A percentile compares a stretch with the other conserved stretches of the same genome.
These are phyloP conservation scores for Pythium rhizo-oryzae DNA, from an alignment of 352 stramenopile species.

Conservation along the genomic window DNA sequence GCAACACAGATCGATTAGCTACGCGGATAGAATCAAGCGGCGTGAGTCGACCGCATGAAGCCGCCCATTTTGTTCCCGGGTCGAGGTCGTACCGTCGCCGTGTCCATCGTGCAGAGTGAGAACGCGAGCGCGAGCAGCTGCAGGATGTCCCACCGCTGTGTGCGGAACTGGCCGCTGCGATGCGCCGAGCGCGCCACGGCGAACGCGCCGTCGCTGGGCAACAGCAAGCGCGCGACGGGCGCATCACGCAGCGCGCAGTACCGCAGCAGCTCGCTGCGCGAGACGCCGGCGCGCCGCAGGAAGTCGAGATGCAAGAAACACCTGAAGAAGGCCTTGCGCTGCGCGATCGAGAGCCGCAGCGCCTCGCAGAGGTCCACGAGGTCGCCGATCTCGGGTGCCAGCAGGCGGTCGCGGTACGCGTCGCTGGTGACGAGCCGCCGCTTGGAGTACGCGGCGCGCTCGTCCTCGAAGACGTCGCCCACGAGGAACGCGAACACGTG, in stretches of 20 bases:
- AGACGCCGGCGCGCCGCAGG: conserved; percentile 53
- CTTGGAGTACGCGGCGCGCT: conserved; percentile 48
- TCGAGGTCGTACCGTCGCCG: conserved; percentile 30
- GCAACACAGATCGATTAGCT: conserved; percentile 5
- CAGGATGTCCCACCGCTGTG: conserved; percentile 58
- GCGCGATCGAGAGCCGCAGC: conserved; percentile 46
- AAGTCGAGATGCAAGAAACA: conserved; percentile 68
- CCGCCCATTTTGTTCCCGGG: too few relatives aligned
- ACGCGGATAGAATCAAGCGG: background rate
- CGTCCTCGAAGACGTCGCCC: conserved; percentile 50
- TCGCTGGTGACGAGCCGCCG: conserved; percentile 55
- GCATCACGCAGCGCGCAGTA: conserved; percentile 54
- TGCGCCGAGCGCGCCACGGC: conserved; percentile 35
- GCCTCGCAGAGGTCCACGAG: conserved; percentile 62
- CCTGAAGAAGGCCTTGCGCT: conserved; percentile 64
- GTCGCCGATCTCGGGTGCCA: conserved; percentile 59
- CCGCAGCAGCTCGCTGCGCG: conserved; percentile 52
- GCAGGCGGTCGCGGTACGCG: conserved; percentile 61
- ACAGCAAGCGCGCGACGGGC: conserved; percentile 35
- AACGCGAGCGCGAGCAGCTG: conserved; percentile 58
- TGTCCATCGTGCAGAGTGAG: conserved; percentile 58
- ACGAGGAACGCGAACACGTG: conserved; percentile 41
- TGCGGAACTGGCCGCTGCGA: conserved; percentile 32
- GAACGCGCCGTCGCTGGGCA: conserved; percentile 33
- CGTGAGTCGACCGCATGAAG: too few relatives aligned